Evolutionary conservation across 2,329 filamentous ascomycete genomes (phyloP).

Genomic region (Trichoderma sp.): DNA sequence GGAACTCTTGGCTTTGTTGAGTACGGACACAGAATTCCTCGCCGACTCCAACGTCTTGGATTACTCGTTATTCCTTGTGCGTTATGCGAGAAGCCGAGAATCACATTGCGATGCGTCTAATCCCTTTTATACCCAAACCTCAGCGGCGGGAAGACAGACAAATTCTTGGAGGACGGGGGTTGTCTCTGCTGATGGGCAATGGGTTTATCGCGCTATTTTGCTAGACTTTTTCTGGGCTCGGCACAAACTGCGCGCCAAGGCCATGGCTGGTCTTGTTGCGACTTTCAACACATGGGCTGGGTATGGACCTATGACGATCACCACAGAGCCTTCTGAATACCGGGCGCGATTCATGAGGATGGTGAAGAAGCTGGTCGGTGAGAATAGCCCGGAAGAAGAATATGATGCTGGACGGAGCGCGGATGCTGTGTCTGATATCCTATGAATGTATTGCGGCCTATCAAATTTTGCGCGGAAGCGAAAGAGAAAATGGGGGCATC

Average conservation of each 20-base stretch:
- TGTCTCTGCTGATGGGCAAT: conserved; percentile 62
- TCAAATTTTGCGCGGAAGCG: too few relatives aligned
- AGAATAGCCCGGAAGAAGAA: conserved; percentile 32
- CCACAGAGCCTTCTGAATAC: conserved; percentile 69
- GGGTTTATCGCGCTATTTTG: conserved; percentile 67
- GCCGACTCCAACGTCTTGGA: conserved; percentile 68
- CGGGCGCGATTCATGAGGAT: conserved; percentile 55
- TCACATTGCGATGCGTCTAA: conserved; percentile 42
- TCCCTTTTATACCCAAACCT: background rate
- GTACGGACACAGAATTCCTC: conserved; percentile 65
- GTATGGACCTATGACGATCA: conserved; percentile 74
- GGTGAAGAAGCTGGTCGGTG: conserved; percentile 48
- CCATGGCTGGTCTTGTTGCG: conserved; percentile 66
- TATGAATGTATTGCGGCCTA: too few relatives aligned
- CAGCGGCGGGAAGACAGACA: background rate
- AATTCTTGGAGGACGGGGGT: conserved; percentile 64
- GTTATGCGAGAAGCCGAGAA: background rate
- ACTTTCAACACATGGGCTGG: conserved; percentile 64
- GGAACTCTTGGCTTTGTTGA: conserved; percentile 57
- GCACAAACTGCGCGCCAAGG: conserved; percentile 66
- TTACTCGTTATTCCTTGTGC: conserved; percentile 72
- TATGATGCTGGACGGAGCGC: too few relatives aligned
- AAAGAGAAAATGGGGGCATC: too few relatives aligned
- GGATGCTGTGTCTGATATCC: too few relatives aligned
- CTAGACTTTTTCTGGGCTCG: conserved; percentile 81